phyloP scores from a whole-genome alignment of 495 filamentous ascomycete genomes.

The Annulohypoxylon stygium region DNA sequence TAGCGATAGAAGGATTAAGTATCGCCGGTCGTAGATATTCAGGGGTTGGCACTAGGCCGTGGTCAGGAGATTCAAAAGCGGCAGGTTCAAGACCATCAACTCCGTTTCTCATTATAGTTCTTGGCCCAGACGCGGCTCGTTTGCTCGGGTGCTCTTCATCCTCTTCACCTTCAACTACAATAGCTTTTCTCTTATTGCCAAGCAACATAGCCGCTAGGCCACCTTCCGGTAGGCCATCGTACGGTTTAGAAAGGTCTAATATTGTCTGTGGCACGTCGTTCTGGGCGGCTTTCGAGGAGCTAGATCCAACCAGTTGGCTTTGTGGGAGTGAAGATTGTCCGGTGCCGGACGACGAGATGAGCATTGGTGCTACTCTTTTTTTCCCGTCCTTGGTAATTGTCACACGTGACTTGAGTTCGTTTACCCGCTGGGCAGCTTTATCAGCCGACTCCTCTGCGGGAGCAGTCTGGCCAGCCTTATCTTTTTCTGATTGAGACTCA shows the following conservation, averaged over 20 bases:
- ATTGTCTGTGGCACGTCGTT: slow-evolving; percentile 85
- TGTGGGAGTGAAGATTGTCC: slow-evolving; percentile 90
- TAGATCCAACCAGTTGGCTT: slow-evolving; percentile 81
- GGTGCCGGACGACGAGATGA: slow-evolving; percentile 86
- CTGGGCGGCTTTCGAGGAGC: slow-evolving; percentile 68
- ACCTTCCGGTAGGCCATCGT: slow-evolving; percentile 91
- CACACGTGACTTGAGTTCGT: slow-evolving; percentile 86
- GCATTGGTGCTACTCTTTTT: slow-evolving; percentile 91
- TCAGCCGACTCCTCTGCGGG: slow-evolving; percentile 62
- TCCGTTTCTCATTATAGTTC: slow-evolving; percentile 80
- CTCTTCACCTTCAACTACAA: slow-evolving; percentile 73
- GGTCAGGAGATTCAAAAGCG: slow-evolving; percentile 62
- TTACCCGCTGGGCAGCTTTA: slow-evolving; percentile 74
- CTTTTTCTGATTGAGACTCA: slow-evolving; percentile 54
- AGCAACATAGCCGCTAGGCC: slow-evolving; percentile 86
- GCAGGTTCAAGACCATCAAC: slow-evolving; percentile 81
- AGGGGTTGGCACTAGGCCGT: slow-evolving; percentile 79
- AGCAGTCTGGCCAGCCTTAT: slow-evolving; percentile 54
- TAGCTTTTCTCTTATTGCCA: slow-evolving; percentile 91
- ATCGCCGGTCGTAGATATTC: slow-evolving; percentile 91
- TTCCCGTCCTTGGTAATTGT: slow-evolving; percentile 97
- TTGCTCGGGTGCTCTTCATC: slow-evolving; percentile 73
- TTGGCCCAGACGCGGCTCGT: slow-evolving; percentile 74
- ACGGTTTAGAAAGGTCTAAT: slow-evolving; percentile 93
- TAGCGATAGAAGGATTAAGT: slow-evolving; percentile 78